phyloP scores from a whole-genome alignment of 345 rosid genomes.

The Gossypium sturtianum region DNA sequence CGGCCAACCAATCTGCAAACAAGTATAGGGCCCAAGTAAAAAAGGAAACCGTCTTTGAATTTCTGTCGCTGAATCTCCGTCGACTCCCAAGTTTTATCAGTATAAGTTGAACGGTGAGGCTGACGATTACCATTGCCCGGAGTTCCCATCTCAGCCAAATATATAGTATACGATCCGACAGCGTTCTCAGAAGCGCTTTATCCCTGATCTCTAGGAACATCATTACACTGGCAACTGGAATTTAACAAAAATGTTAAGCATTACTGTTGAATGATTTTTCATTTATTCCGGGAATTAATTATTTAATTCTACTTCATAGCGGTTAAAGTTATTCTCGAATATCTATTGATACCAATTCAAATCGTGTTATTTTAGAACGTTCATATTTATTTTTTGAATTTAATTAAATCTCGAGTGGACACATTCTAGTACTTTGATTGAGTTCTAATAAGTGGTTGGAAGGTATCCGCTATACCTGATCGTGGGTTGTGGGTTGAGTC shows the following conservation, averaged over 20 bases:
- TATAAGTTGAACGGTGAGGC: not conserved
- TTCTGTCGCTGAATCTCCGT: not conserved
- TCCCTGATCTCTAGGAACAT: not conserved
- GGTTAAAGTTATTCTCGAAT: too few species aligned
- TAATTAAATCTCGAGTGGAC: too few species aligned
- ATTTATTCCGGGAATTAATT: too few species aligned
- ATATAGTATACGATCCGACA: not conserved
- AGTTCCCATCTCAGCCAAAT: not conserved
- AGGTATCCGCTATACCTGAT: too few species aligned
- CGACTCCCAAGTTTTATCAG: not conserved
- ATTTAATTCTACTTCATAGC: too few species aligned
- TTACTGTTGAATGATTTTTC: too few species aligned
- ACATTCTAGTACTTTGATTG: too few species aligned
- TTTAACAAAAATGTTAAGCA: not conserved
- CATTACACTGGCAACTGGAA: not conserved
- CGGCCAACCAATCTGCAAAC: constrained; percentile 3
- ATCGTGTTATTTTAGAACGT: too few species aligned
- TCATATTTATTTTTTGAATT: too few species aligned
- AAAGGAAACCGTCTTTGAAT: not conserved
- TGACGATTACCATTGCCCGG: not conserved
- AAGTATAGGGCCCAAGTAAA: not conserved
- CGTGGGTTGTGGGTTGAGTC: too few species aligned
- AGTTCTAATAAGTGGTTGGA: too few species aligned
- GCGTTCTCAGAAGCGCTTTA: not conserved
- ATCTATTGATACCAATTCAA: too few species aligned